Base-by-base conservation (phyloP, 2,329 filamentous ascomycete species). In the Hymenoscyphus infarciens region DNA sequence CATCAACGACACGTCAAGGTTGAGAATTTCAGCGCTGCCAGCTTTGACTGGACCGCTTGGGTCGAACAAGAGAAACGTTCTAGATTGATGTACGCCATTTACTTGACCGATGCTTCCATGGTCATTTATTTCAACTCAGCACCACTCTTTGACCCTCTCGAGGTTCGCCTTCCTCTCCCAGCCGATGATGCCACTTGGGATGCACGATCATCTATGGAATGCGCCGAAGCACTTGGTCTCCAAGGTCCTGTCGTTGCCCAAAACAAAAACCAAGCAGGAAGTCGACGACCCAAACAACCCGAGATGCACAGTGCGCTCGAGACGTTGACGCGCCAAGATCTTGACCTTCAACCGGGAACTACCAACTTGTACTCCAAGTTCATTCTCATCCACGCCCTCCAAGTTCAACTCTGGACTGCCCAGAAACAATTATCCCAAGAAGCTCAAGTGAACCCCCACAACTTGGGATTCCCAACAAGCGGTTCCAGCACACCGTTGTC, bases 361-460 rank as follows among this genome's bases (percentile, higher is more conserved):
- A 91, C 88, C 1, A 92, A 91, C 68, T 77, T 88, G 1, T 89
- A 87, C 70, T 87, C 86, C 39, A 92, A 92, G 71, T 91, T 91
- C 69, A 83, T 92, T 61, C 75, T 92, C 56, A 84, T 92, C 7
- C 89, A 92, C 70, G 85, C 83, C 13, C 77, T 92, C 59, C 80
- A 90, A 61, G 80, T 84, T 5, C 81, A 89, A 66, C 83, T 91
- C 66, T 84, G 80, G 77, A 64, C 59, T 75, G 77, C 60, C 52
- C 81, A 82, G 68, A 79, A 78, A 56, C 78, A 80, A 65, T 69
- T 77, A 16, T 72, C 72, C 19, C 71, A 73, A 63, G 69, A 75
- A 60, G 63, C 67, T 49, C 64, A 66, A 19, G 63, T 66, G 45
- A 19, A 49, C 45, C 62, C 69, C 33, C 42, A 49, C 42, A 57